Percentiles rank a stretch among this genome's conserved stretches.
Evolutionary conservation across 1,284 basidiomycete genomes (phyloP).

Genomic region (Porodaedalea pini): DNA sequence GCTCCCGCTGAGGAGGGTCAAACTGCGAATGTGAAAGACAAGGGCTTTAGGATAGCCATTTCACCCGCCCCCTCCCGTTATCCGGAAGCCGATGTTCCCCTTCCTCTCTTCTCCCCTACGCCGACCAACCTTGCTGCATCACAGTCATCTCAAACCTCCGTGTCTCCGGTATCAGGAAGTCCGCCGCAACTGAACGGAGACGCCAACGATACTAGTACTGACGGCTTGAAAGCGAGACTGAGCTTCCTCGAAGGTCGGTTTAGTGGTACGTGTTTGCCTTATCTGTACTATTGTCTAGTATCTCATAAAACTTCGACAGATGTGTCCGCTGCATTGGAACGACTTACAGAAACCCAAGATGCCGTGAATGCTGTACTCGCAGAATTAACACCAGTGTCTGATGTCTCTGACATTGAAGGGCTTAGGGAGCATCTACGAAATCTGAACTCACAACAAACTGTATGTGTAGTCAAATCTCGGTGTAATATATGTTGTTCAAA

Average conservation of each 20-base stretch:
- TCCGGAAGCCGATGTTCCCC: constrained; percentile 18
- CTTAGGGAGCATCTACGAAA: constrained; percentile 73
- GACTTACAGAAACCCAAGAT: constrained; percentile 64
- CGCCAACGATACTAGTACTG: constrained; percentile 35
- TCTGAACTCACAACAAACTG: constrained; percentile 66
- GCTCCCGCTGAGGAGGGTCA: background rate
- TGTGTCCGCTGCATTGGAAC: constrained; percentile 72
- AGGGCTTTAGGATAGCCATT: constrained; percentile 4
- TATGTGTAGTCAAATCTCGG: constrained; percentile 32
- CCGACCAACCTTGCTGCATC: constrained; percentile 16
- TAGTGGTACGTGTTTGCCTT: constrained; percentile 43
- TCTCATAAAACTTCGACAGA: constrained; percentile 39
- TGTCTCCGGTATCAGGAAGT: constrained; percentile 16
- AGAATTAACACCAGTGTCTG: constrained; percentile 73
- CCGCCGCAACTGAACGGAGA: constrained; percentile 26
- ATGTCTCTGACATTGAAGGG: constrained; percentile 59
- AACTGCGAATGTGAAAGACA: background rate
- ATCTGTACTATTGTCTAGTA: constrained; percentile 1
- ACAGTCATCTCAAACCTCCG: constrained; percentile 17
- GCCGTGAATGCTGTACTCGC: constrained; percentile 68
- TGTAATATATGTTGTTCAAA: background rate
- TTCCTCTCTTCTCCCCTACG: constrained; percentile 12
- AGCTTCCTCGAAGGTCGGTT: constrained; percentile 71
- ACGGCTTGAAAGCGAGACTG: constrained; percentile 58
- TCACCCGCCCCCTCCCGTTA: constrained; percentile 2